Conservation (phyloP, 1,139 yeast species). For the Martiniozyma asiatica region DNA sequence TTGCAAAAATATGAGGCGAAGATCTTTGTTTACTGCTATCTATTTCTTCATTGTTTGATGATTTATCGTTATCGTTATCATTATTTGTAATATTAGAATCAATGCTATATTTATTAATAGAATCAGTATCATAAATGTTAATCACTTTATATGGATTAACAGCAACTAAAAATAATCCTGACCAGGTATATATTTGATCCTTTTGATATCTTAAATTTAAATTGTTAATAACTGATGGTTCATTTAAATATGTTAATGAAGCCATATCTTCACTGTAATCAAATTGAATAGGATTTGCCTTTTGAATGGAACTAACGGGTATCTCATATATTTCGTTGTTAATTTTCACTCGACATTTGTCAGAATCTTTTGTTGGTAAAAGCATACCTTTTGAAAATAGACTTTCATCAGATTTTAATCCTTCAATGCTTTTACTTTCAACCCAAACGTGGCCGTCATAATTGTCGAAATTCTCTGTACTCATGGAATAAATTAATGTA, state of each 20-base stretch:
- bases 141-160: conserved; percentile 80
- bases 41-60: conserved; percentile 3
- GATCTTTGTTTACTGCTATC: conserved; percentile 17
- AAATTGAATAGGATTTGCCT: conserved; percentile 83
- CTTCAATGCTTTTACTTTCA: too few species aligned
- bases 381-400: conserved; percentile 7
- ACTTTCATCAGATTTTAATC: conserved; percentile 26
- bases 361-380: neutral
- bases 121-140: conserved; percentile 58
- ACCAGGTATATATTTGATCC: conserved; percentile 64
- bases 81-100: neutral
- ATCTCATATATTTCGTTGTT: conserved; percentile 18
- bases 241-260: conserved; percentile 84
- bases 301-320: conserved; percentile 38
- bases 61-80: neutral
- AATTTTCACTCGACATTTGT: conserved; percentile 1
- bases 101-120: conserved; percentile 36
- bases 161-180: conserved; percentile 89
- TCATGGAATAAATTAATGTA: too few species aligned
- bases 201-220: conserved; percentile 63
- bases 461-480: too few species aligned
- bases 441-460: too few species aligned
- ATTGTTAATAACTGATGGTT: conserved; percentile 85
- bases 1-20: conserved; percentile 91
- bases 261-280: conserved; percentile 94